Evolutionary conservation across 768 basidiomycete genomes (phyloP), one percentile per base, ranked within the genome.

Genomic region (Mycena vitilis): DNA sequence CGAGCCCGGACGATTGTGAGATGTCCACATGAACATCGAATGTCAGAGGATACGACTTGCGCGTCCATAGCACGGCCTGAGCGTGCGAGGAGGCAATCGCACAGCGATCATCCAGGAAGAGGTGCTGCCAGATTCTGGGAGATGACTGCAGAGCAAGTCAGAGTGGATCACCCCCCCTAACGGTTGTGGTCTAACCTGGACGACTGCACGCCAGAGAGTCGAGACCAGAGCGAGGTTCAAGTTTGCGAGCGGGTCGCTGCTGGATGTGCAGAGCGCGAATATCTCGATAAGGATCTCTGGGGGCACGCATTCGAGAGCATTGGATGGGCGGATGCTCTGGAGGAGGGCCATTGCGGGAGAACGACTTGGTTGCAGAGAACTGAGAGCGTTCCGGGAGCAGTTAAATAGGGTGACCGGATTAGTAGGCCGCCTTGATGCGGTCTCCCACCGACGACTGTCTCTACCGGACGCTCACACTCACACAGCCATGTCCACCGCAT

Each of bases 261-360:
- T 40, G 1, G 75, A 73, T 1, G 81, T 80, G 68, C 80, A 83
- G 48, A 80, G 81, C 5, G 76, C 75, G 77, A 93, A 92, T 53
- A 91, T 86, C 64, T 90, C 86, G 69, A 87, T 81, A 34, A 92
- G 82, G 15, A 93, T 75, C 65, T 93, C 91, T 13, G 85, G 78
- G 0, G 91, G 91, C 18, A 92, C 79, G 38, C 62, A 57, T 36
- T 74, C 60, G 42, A 83, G 64, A 45, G 52, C 45, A 40, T 34
- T 45, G 53, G 48, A 63, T 30, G 16, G 59, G 58, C 47, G 30
- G 48, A 36, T 10, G n/a, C 37, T 48, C 45, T 25, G 25, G 10
- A 34, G 44, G 22, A 48, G n/a, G 12, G 30, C 30, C 42, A 63
- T 18, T 13, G 20, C 0, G n/a, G 36, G 30, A 30, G 30, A 30